Conservation (phyloP, 495 filamentous ascomycete species). For the Glarea lozoyensis region DNA sequence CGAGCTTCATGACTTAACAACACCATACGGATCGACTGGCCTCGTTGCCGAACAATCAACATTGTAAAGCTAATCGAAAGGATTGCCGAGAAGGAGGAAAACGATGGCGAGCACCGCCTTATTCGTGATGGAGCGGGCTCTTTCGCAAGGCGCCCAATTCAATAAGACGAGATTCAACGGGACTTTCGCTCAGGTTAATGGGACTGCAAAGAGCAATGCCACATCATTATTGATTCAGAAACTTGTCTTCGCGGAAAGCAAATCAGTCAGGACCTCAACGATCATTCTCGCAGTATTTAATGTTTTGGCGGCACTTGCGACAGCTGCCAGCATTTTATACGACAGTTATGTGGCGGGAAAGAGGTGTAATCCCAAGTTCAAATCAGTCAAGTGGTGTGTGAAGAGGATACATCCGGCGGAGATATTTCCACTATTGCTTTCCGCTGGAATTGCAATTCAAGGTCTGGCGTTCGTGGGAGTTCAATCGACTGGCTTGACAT, state of each 20-base stretch:
- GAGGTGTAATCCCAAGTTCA: constrained; percentile 18
- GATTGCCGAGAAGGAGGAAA: neutral
- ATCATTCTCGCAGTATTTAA: constrained; percentile 25
- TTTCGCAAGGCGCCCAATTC: neutral
- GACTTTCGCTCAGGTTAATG: neutral
- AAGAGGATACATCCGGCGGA: constrained; percentile 28
- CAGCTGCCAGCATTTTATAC: constrained; percentile 22
- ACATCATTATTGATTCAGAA: constrained; percentile 10
- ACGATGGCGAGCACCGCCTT: constrained; percentile 3
- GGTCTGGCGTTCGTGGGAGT: constrained; percentile 24
- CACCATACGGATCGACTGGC: constrained; percentile 12
- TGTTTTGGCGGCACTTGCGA: constrained; percentile 18
- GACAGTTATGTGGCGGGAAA: constrained; percentile 22
- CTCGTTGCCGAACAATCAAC: constrained; percentile 14
- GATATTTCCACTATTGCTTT: constrained; percentile 26
- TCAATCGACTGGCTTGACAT: constrained; percentile 18
- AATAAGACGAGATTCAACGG: neutral
- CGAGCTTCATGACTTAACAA: constrained; percentile 21
- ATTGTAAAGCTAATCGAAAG: constrained; percentile 5
- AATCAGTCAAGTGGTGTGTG: constrained; percentile 21
- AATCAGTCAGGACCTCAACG: constrained; percentile 23
- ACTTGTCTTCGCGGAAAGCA: constrained; percentile 20
- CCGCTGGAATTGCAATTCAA: constrained; percentile 27
- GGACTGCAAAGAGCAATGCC: constrained; percentile 1
- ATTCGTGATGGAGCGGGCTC: constrained; percentile 4